Evolutionary conservation across 1,284 basidiomycete genomes (phyloP).

Genomic region (Ganoderma meredithae): DNA sequence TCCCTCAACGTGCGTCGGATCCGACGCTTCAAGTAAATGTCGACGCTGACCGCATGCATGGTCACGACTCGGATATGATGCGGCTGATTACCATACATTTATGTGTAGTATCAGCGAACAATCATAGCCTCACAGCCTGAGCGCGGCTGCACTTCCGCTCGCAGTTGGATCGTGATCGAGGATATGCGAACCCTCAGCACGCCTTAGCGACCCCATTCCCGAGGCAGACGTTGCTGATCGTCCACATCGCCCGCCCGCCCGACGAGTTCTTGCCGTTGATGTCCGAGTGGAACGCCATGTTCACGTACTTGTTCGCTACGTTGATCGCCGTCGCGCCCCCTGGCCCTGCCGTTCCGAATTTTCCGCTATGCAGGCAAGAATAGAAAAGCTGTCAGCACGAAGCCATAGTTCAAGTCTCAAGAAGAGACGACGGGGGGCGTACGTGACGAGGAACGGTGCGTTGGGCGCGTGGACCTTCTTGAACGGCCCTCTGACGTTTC

Average conservation of each 20-base stretch:
- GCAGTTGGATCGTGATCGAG: no score
- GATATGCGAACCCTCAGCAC: neutral
- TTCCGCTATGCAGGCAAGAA: neutral
- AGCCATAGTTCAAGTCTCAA: no score
- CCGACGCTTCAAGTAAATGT: no score
- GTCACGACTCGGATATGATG: no score
- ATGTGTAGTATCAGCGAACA: no score
- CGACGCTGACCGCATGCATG: no score
- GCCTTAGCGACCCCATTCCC: slow-evolving; percentile 8
- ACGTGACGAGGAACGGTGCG: slow-evolving; percentile 16
- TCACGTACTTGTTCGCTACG: slow-evolving; percentile 17
- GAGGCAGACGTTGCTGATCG: slow-evolving; percentile 11
- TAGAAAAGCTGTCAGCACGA: no score
- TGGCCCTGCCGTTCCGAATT: slow-evolving; percentile 7
- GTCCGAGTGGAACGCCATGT: slow-evolving; percentile 21
- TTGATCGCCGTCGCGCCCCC: slow-evolving; percentile 16
- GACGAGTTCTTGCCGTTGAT: slow-evolving; percentile 16
- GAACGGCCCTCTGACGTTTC: slow-evolving; percentile 34
- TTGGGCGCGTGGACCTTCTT: slow-evolving; percentile 25
- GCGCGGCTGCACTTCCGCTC: no score
- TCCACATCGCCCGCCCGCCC: slow-evolving; percentile 15
- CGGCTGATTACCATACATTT: no score
- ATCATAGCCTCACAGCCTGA: no score
- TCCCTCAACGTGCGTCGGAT: no score
- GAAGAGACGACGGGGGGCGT: neutral